Evolutionary conservation across 2,329 filamentous ascomycete species (phyloP), one percentile per base, ranked within the genome.

Genomic region (Aspergillus neotritici): DNA sequence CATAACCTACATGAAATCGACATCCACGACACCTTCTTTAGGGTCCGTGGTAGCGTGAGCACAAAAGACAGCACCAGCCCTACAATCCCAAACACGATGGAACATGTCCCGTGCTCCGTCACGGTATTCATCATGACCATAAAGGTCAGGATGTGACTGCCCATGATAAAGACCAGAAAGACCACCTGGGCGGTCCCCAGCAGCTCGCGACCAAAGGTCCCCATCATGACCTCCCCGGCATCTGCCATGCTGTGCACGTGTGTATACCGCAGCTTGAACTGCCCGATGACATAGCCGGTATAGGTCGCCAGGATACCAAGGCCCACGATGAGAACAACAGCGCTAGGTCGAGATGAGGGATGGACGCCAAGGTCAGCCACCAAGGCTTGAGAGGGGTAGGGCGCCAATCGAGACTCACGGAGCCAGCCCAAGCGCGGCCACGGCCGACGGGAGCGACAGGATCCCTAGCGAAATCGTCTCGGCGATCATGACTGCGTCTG

Each of bases 81-180:
- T 5, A 80, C 65, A 12, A 79, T 65, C 5, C 71, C 75, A 66
- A 78, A 84, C 1, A 78, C 66, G 38, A 84, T 77, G 5, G 77
- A 79, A 62, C 81, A 85, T 0, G 74, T 71, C 0, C 70, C 75
- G 47, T 82, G 73, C 2, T 76, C 63, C 4, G 79, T 79, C 33
- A 86, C 66, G 42, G 73, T 78, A 51, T 79, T 79, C 61, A 85
- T 75, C 56, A 81, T 81, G 52, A 85, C 81, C 14, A 74, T 74
- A 48, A 84, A 84, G 0, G 80, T 83, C 45, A 86, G 64, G 44
- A 83, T 72, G 64, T 87, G 84, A 9, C 80, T 83, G 31, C 75
- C 81, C 61, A 82, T 79, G 49, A 83, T 76, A 65, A 86, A 83
- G 47, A 82, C 65, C 31, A 85, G 67, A 59, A 84, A 77, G 11